phyloP scores from a whole-genome alignment of 345 rosid species.

The Draba incana region DNA sequence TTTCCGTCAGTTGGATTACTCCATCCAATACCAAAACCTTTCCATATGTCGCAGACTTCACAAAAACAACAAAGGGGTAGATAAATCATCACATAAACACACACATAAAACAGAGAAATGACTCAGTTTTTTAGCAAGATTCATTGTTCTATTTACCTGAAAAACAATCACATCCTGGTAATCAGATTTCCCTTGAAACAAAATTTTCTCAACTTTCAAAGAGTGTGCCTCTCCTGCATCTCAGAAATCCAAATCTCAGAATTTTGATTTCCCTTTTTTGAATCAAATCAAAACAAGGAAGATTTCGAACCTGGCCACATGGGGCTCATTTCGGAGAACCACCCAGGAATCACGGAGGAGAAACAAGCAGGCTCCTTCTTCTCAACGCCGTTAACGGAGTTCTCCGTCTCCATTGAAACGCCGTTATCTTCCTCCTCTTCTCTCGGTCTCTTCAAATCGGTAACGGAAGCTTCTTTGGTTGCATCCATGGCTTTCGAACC shows the following conservation, averaged over 20 bases:
- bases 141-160: slow-evolving; percentile 48
- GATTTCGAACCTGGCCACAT: slow-evolving; percentile 62
- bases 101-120: slow-evolving; percentile 16
- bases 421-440: slow-evolving; percentile 58
- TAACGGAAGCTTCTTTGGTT: slow-evolving; percentile 34
- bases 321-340: slow-evolving; percentile 92
- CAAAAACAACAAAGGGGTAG: background rate
- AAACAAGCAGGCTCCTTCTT: slow-evolving; percentile 45
- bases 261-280: too few species aligned
- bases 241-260: too few species aligned
- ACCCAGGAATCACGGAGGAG: slow-evolving; percentile 80
- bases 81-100: background rate
- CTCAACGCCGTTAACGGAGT: slow-evolving; percentile 30
- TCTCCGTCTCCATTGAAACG: slow-evolving; percentile 48
- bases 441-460: slow-evolving; percentile 68
- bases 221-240: slow-evolving; percentile 84
- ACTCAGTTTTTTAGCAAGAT: background rate
- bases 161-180: slow-evolving; percentile 81
- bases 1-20: slow-evolving; percentile 75
- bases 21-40: slow-evolving; percentile 79
- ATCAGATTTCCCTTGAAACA: slow-evolving; percentile 81
- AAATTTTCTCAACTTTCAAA: slow-evolving; percentile 69
- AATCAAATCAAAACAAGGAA: too few species aligned
- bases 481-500: slow-evolving; percentile 25
- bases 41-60: slow-evolving; percentile 69